A percentile compares a stretch with the other conserved stretches of the same genome.
phyloP scores from a whole-genome alignment of 805 yeast genomes.

The Cyberlindnera meyerae region DNA sequence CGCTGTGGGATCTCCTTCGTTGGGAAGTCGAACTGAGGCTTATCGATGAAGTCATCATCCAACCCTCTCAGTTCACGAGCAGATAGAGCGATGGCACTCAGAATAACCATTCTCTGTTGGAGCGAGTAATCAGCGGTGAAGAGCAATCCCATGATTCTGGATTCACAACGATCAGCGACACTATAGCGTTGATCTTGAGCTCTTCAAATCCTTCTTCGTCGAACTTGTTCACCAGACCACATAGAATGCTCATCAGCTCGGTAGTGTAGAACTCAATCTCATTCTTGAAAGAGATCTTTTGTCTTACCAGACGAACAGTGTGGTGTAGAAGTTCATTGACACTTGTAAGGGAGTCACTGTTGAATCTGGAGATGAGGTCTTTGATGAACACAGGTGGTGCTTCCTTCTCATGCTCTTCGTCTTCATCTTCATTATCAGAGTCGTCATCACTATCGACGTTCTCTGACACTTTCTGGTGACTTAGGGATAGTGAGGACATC shows the following conservation, averaged over 20 bases:
- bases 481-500: constrained; percentile 8
- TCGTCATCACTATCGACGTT: constrained; percentile 25
- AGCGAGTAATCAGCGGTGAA: constrained; percentile 74
- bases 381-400: constrained; percentile 67
- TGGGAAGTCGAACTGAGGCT: constrained; percentile 33
- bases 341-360: constrained; percentile 38
- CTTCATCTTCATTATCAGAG: constrained; percentile 30
- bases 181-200: constrained; percentile 57
- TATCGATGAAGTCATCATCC: constrained; percentile 44
- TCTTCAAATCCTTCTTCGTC: constrained; percentile 58
- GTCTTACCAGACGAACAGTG: constrained; percentile 51
- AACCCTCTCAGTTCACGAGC: constrained; percentile 69
- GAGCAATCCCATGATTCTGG: constrained; percentile 45
- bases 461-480: constrained; percentile 8
- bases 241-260: constrained; percentile 45
- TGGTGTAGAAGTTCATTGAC: constrained; percentile 40
- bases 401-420: constrained; percentile 27
- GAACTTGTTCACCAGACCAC: constrained; percentile 52
- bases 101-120: constrained; percentile 65
- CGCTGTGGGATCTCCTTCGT: constrained; percentile 27
- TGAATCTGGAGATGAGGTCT: constrained; percentile 58
- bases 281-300: constrained; percentile 52
- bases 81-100: constrained; percentile 64
- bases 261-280: constrained; percentile 59
- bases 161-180: constrained; percentile 55